Percentiles rank a stretch among this genome's conserved stretches.
Evolutionary conservation across 1,139 yeast genomes (phyloP).

Genomic region (Hansenula lynferdii): DNA sequence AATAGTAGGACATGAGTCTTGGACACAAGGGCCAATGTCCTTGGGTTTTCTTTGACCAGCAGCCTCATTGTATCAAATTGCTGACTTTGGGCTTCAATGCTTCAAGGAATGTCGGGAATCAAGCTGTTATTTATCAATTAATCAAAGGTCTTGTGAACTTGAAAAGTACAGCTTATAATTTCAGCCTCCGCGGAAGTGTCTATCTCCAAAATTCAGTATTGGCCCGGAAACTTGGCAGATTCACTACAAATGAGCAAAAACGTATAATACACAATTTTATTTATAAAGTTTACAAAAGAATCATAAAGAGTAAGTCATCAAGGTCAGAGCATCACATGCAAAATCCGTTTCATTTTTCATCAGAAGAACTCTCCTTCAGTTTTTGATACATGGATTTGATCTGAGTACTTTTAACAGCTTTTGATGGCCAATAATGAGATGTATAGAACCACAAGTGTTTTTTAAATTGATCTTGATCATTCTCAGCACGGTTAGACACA

Average conservation of each 20-base stretch:
- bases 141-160: too few species aligned
- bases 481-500: slow-evolving; percentile 20
- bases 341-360: neutral
- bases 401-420: slow-evolving; percentile 68
- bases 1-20: slow-evolving; percentile 46
- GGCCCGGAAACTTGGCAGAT: neutral
- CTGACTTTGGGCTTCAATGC: too few species aligned
- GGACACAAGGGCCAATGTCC: slow-evolving; percentile 51
- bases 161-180: neutral
- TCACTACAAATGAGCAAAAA: neutral
- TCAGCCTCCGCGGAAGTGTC: neutral
- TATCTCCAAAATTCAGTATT: neutral
- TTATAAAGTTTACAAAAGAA: neutral
- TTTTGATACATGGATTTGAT: slow-evolving; percentile 83
- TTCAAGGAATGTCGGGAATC: too few species aligned
- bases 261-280: neutral
- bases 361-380: slow-evolving; percentile 29
- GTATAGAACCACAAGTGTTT: slow-evolving; percentile 92
- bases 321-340: neutral
- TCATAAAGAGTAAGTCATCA: neutral
- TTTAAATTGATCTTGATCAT: slow-evolving; percentile 35
- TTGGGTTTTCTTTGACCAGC: slow-evolving; percentile 43
- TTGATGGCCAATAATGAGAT: slow-evolving; percentile 88
- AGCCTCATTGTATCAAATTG: slow-evolving; percentile 33
- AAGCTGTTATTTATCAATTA: too few species aligned